Evolutionary conservation across 1,284 basidiomycete species (phyloP).

Genomic region (Sphaerobolus stellatus): DNA sequence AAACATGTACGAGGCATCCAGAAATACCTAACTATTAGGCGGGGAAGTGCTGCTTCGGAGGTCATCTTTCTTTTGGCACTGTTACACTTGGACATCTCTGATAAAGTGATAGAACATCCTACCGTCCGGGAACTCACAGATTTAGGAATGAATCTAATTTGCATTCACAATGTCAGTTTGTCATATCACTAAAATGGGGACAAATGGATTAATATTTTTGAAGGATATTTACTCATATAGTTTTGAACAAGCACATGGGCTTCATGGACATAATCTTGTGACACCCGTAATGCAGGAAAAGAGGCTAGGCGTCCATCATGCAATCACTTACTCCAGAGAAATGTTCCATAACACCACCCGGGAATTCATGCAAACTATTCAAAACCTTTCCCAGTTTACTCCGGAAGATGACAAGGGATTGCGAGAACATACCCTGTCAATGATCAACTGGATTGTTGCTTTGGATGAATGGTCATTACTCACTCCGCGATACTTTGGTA

Average conservation of each 20-base stretch:
- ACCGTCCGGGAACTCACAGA: background rate
- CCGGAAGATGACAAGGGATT: constrained; percentile 32
- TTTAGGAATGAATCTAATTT: background rate
- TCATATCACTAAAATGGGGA: background rate
- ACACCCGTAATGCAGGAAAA: constrained; percentile 43
- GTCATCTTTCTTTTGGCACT: background rate
- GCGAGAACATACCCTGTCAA: constrained; percentile 34
- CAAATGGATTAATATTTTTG: too few species aligned
- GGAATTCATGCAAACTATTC: constrained; percentile 26
- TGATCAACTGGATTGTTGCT: constrained; percentile 44
- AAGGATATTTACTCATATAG: constrained; percentile 50
- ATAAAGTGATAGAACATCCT: background rate
- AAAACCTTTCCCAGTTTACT: constrained; percentile 35
- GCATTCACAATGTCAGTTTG: background rate
- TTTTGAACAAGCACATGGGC: constrained; percentile 19
- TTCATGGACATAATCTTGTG: constrained; percentile 49
- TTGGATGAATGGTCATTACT: constrained; percentile 43
- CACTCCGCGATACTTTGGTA: constrained; percentile 43
- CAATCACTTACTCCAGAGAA: constrained; percentile 34
- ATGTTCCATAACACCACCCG: constrained; percentile 27
- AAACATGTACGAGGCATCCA: background rate
- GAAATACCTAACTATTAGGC: background rate
- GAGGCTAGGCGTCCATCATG: constrained; percentile 30
- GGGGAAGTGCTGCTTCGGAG: background rate
- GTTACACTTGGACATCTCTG: background rate